Percentiles rank a stretch among this genome's conserved stretches.
Conservation (phyloP, 306 rosid species). For the Trichosanthes cucumerina region DNA sequence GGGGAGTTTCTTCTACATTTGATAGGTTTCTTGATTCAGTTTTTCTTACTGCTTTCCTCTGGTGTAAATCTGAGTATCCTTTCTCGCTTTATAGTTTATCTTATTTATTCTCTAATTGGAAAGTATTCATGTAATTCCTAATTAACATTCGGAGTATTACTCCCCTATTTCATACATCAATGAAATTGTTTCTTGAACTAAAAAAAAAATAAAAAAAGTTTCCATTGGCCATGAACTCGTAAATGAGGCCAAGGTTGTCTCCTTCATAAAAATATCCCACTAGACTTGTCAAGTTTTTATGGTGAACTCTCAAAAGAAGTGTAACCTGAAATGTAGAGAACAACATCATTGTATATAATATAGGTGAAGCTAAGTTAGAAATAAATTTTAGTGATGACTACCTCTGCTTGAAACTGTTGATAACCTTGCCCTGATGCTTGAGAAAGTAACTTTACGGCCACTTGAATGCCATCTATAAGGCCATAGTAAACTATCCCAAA, state of each 20-base stretch:
- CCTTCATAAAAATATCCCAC: slow-evolving; percentile 25
- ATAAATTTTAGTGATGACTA: background rate
- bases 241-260: slow-evolving; percentile 4
- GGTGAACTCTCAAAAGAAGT: slow-evolving; percentile 25
- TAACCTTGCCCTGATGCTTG: slow-evolving; percentile 31
- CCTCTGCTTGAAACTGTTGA: slow-evolving; percentile 50
- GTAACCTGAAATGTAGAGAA: slow-evolving; percentile 11
- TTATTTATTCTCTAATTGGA: no score
- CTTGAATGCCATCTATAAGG: slow-evolving; percentile 25
- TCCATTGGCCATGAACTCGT: slow-evolving; percentile 26
- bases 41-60: no score
- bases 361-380: background rate
- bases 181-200: no score
- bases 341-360: background rate
- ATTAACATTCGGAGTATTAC: no score
- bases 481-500: slow-evolving; percentile 45
- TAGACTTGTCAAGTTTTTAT: slow-evolving; percentile 22
- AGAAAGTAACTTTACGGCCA: slow-evolving; percentile 55
- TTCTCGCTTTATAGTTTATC: no score
- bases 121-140: no score
- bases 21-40: no score
- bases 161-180: no score
- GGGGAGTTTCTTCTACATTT: no score
- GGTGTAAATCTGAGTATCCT: no score
- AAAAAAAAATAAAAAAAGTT: no score